phyloP scores from a whole-genome alignment of 139 green algal species.

The Asterochloris erici region DNA sequence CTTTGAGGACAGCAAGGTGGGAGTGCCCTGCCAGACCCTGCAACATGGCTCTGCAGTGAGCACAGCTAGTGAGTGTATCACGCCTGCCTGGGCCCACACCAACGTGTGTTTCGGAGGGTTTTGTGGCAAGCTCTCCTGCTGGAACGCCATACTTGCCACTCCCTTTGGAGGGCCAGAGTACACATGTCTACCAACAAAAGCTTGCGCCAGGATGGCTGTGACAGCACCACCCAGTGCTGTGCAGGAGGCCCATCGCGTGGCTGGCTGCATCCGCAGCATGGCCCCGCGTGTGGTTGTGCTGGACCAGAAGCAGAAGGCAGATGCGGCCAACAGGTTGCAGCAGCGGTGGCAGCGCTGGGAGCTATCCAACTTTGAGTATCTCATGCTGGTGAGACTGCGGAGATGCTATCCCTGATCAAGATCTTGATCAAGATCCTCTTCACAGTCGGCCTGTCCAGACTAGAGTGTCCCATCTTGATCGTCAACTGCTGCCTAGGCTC shows the following conservation, averaged over 20 bases:
- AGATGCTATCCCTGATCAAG: too few relatives aligned
- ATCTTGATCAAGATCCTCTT: too few relatives aligned
- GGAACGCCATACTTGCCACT: too few relatives aligned
- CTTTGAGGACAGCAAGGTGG: conserved; percentile 33
- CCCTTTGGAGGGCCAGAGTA: too few relatives aligned
- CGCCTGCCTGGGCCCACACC: too few relatives aligned
- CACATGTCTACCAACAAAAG: background rate
- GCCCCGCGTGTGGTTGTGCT: conserved; percentile 4
- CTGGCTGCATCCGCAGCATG: conserved; percentile 5
- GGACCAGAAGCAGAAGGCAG: conserved; percentile 21
- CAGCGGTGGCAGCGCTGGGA: conserved; percentile 58
- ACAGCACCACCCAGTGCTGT: background rate
- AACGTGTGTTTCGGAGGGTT: too few relatives aligned
- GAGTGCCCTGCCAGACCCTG: background rate
- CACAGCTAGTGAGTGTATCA: too few relatives aligned
- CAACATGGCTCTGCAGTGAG: background rate
- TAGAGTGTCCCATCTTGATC: too few relatives aligned
- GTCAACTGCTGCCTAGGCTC: too few relatives aligned
- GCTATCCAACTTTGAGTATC: conserved; percentile 77
- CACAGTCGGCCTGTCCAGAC: too few relatives aligned
- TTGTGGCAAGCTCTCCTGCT: too few relatives aligned
- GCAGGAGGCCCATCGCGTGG: conserved; percentile 28
- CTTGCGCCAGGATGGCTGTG: background rate
- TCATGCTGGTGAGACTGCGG: conserved; percentile 23
- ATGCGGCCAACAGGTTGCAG: conserved; percentile 14